phyloP scores from a whole-genome alignment of 2,329 filamentous ascomycete genomes.

The Colletotrichum truncatum region DNA sequence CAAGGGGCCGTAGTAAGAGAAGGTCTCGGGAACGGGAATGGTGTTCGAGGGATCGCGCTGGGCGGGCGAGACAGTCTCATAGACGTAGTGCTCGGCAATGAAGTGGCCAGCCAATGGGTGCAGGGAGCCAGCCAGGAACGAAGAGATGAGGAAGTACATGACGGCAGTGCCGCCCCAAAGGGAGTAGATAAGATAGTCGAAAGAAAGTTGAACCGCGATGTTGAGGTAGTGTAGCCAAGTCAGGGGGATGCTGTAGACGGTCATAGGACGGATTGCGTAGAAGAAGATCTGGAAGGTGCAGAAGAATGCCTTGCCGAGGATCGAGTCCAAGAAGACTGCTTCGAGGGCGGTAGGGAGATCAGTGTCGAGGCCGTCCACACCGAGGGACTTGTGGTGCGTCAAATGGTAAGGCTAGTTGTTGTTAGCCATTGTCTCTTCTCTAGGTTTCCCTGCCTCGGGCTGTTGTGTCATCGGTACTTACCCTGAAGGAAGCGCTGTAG shows the following conservation, averaged over 20 bases:
- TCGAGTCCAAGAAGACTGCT: conserved; percentile 91
- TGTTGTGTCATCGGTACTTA: conserved; percentile 49
- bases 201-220: conserved; percentile 77
- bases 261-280: conserved; percentile 96
- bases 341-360: conserved; percentile 94
- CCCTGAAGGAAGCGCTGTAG: conserved; percentile 94
- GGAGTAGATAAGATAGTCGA: conserved; percentile 77
- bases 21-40: conserved; percentile 87
- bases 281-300: conserved; percentile 99
- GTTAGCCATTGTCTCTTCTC: neutral
- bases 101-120: conserved; percentile 97
- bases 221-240: conserved; percentile 88
- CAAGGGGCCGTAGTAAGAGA: conserved; percentile 93
- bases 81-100: conserved; percentile 97
- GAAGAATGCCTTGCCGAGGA: conserved; percentile 98
- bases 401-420: conserved; percentile 86
- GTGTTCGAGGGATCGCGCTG: conserved; percentile 66
- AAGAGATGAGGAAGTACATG: conserved; percentile 86
- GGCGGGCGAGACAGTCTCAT: conserved; percentile 67
- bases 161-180: conserved; percentile 71
- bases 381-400: conserved; percentile 98
- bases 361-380: conserved; percentile 94
- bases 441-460: neutral
- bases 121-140: conserved; percentile 91
- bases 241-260: conserved; percentile 88